Evolutionary conservation across 2,329 filamentous ascomycete genomes (phyloP).

Genomic region (Plenodomus tracheiphilus): DNA sequence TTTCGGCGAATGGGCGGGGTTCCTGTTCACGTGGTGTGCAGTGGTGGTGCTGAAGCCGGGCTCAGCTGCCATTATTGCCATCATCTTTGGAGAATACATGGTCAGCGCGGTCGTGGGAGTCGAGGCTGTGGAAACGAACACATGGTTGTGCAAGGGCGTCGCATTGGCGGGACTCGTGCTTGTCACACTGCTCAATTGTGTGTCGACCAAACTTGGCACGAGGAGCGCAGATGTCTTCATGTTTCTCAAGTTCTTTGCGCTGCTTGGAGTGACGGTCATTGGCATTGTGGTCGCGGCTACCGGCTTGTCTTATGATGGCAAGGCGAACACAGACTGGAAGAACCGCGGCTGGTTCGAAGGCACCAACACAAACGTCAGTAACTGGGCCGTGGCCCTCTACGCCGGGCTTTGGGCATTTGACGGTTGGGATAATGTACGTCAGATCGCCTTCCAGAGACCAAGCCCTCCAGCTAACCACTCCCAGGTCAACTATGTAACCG

Average conservation of each 20-base stretch:
- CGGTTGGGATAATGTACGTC: conserved; percentile 92
- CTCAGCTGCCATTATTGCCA: conserved; percentile 89
- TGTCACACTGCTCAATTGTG: conserved; percentile 84
- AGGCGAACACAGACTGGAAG: conserved; percentile 84
- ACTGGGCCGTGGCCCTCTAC: conserved; percentile 93
- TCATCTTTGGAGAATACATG: conserved; percentile 98
- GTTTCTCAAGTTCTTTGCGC: conserved; percentile 92
- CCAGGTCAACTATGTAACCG: conserved; percentile 95
- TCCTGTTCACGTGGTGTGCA: conserved; percentile 95
- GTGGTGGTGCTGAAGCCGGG: conserved; percentile 94
- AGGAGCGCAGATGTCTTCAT: conserved; percentile 90
- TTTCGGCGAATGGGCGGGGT: conserved; percentile 89
- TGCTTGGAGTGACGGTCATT: conserved; percentile 82
- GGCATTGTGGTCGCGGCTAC: conserved; percentile 89
- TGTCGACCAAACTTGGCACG: conserved; percentile 87
- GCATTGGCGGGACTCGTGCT: conserved; percentile 74
- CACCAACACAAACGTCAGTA: conserved; percentile 76
- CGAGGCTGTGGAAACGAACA: conserved; percentile 77
- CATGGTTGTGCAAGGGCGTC: conserved; percentile 89
- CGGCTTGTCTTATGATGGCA: conserved; percentile 75
- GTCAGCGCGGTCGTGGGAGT: conserved; percentile 83
- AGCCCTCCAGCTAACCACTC: conserved; percentile 17
- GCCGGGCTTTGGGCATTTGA: conserved; percentile 98
- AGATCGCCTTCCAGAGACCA: neutral
- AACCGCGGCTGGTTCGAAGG: conserved; percentile 83